Conservation (phyloP, 805 yeast species). For the Myxozyma neotropica region DNA sequence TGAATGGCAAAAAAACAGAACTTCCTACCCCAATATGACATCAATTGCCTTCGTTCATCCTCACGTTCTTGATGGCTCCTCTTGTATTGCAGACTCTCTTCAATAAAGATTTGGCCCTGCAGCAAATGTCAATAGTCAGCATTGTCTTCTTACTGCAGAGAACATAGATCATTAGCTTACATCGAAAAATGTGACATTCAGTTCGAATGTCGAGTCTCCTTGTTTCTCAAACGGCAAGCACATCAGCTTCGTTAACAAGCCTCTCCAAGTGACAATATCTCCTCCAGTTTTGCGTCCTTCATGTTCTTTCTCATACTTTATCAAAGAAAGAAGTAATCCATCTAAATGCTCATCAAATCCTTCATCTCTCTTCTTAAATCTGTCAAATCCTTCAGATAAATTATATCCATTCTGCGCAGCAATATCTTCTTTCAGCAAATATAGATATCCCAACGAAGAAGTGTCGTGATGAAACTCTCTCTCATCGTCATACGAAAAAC, state of each 20-base stretch:
- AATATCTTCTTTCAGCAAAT: constrained; percentile 65
- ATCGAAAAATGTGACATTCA: constrained; percentile 71
- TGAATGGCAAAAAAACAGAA: background rate
- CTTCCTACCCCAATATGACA: constrained; percentile 40
- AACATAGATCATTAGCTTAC: constrained; percentile 41
- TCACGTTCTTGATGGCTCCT: constrained; percentile 26
- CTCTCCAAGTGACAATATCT: constrained; percentile 82
- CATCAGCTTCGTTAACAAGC: constrained; percentile 74
- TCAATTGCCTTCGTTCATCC: constrained; percentile 37
- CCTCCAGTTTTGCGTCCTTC: constrained; percentile 50
- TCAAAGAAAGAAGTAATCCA: constrained; percentile 59
- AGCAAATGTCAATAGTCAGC: background rate
- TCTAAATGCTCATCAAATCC: constrained; percentile 53
- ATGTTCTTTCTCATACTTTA: constrained; percentile 54
- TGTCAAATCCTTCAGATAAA: constrained; percentile 63
- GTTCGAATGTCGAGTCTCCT: constrained; percentile 55
- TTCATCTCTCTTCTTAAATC: constrained; percentile 60
- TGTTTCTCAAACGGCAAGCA: constrained; percentile 60
- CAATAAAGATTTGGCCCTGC: constrained; percentile 48
- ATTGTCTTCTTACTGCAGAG: background rate
- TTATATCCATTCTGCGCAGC: constrained; percentile 59
- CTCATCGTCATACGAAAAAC: constrained; percentile 64
- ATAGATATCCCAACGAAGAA: constrained; percentile 67
- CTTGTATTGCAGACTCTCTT: constrained; percentile 43
- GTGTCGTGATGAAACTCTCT: constrained; percentile 50